Evolutionary conservation across 176 grass and related monocot species (phyloP).

Genomic region (Eleusine indica): DNA sequence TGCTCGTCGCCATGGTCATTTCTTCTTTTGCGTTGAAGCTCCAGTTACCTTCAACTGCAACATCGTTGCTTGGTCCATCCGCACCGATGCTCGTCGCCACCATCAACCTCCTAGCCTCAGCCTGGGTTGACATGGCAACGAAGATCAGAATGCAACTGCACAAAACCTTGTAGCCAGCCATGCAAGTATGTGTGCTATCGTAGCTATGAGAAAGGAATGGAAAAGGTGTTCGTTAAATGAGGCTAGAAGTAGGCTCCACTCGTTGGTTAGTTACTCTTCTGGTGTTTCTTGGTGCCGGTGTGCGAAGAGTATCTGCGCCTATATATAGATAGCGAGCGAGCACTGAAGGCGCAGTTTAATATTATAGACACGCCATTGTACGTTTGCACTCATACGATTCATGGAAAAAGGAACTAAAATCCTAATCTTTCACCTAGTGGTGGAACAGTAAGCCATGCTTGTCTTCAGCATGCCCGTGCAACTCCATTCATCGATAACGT

Average conservation of each 20-base stretch:
- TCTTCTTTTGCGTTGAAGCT: conserved; percentile 20
- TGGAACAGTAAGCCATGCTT: background rate
- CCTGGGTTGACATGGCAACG: conserved; percentile 38
- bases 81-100: background rate
- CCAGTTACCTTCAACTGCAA: background rate
- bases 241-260: background rate
- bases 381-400: background rate
- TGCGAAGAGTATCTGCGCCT: background rate
- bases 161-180: conserved; percentile 41
- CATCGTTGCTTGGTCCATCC: conserved; percentile 23
- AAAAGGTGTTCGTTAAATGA: conserved; percentile 1
- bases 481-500: background rate
- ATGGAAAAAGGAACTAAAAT: background rate
- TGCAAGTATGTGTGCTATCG: conserved; percentile 8
- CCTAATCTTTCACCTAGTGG: background rate
- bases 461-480: background rate
- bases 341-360: background rate
- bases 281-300: conserved; percentile 15
- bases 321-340: conserved; percentile 35
- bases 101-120: conserved; percentile 37
- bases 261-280: background rate
- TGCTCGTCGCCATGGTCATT: background rate
- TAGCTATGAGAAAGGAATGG: background rate
- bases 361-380: background rate
- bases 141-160: conserved; percentile 49